Evolutionary conservation across 2,329 filamentous ascomycete genomes (phyloP).

Genomic region (Emmonsiellopsis sp.): DNA sequence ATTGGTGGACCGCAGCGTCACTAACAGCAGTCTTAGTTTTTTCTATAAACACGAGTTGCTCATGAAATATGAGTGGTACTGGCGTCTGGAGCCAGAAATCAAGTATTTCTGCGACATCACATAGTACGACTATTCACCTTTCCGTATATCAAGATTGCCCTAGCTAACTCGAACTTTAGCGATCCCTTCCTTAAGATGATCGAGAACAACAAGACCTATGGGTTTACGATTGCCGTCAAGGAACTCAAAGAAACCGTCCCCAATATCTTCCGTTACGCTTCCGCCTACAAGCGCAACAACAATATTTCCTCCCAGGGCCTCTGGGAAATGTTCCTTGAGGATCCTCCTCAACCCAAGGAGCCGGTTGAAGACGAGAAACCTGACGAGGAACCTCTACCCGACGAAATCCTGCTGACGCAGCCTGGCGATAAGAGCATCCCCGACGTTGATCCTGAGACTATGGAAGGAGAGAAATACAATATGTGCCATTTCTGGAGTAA

Average conservation of each 20-base stretch:
- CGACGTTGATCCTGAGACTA: conserved; percentile 78
- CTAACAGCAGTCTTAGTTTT: conserved; percentile 46
- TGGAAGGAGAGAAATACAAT: conserved; percentile 98
- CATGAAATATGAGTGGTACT: conserved; percentile 98
- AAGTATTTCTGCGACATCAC: conserved; percentile 99
- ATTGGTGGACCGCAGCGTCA: conserved; percentile 7
- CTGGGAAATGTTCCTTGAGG: conserved; percentile 98
- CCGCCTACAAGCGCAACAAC: conserved; percentile 88
- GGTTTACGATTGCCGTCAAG: conserved; percentile 97
- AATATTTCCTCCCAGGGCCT: conserved; percentile 84
- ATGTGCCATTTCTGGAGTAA: conserved; percentile 99
- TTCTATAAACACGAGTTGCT: conserved; percentile 96
- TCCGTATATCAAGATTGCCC: background rate
- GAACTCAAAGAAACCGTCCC: conserved; percentile 95
- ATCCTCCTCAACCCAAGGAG: conserved; percentile 45
- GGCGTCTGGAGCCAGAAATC: conserved; percentile 97
- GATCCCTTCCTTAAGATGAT: conserved; percentile 97
- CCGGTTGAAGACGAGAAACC: conserved; percentile 31
- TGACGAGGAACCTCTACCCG: conserved; percentile 60
- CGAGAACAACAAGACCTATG: conserved; percentile 90
- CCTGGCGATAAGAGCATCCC: conserved; percentile 61
- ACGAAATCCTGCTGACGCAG: conserved; percentile 71
- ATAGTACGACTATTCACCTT: conserved; percentile 54
- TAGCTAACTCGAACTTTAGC: conserved; percentile 39
- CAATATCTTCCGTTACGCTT: conserved; percentile 98